These are phyloP conservation scores for Volvox reticuliferus DNA, from an alignment of 139 green algal species.

Conservation along the genomic window DNA sequence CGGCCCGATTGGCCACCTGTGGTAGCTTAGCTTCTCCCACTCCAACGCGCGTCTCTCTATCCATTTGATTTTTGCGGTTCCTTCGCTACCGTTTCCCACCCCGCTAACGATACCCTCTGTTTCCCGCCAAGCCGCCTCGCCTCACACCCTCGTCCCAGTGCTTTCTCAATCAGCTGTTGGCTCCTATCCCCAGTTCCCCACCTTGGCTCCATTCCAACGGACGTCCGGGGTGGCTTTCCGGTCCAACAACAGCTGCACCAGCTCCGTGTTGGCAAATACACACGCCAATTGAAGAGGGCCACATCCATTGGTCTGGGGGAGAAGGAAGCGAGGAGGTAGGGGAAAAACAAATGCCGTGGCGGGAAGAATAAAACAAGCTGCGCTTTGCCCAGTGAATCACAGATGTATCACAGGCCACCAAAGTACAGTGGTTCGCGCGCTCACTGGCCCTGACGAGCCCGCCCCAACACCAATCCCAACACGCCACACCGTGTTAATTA, in stretches of 20 bases:
- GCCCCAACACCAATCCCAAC: not conserved
- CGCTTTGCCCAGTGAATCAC: too few relatives aligned
- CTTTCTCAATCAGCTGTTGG: not conserved
- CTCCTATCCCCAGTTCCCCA: not conserved
- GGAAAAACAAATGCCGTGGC: not conserved
- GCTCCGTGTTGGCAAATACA: constrained; percentile 24
- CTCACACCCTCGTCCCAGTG: not conserved
- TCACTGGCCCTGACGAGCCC: not conserved
- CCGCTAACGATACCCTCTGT: not conserved
- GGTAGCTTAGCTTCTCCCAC: too few relatives aligned
- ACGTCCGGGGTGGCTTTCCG: constrained; percentile 5
- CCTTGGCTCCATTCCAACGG: not conserved
- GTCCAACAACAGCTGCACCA: constrained; percentile 40
- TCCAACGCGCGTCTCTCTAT: too few relatives aligned
- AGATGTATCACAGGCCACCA: too few relatives aligned
- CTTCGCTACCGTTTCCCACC: not conserved
- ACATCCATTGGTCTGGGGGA: not conserved
- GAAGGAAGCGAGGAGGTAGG: not conserved
- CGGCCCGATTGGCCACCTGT: too few relatives aligned
- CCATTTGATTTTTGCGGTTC: not conserved
- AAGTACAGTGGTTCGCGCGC: too few relatives aligned
- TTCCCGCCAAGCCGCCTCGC: too few relatives aligned
- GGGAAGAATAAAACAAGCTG: too few relatives aligned
- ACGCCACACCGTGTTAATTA: constrained; percentile 27
- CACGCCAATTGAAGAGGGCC: constrained; percentile 24